Evolutionary conservation across 2,329 filamentous ascomycete species (phyloP), one percentile per base, ranked within the genome.

Genomic region (Plenodomus lindquistii): DNA sequence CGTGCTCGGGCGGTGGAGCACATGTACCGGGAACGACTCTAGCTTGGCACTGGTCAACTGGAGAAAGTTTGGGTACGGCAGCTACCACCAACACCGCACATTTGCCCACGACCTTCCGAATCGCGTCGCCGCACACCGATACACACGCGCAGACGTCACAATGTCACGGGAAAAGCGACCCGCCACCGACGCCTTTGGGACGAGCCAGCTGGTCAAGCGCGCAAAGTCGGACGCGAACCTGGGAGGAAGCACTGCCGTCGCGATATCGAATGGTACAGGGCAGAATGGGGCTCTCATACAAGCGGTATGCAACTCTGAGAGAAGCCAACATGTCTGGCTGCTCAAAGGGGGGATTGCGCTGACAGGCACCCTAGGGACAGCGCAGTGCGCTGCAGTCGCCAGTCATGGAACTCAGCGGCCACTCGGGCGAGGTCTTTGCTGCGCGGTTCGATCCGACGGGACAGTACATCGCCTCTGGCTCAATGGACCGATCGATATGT

Each of bases 81-180:
- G 35, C 35, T 37, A 37, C 16, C 35, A 46, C 40, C 40, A 38
- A 39, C 17, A 42, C 38, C 36, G 20, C 39, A 42, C 9, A 47
- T 39, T 20, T 41, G 27, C 27, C 29, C 44, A 44, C 58, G 37
- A 43, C 47, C 37, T 35, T 35, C 31, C 21, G 24, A 42, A 43
- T 8, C 39, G 18, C 31, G 15, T 29, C 20, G 35, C 17, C 35
- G 42, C 11, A 43, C 27, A 37, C 18, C 41, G n/a, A 21, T 17
- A 15, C 42, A 13, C 45, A 40, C 45, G 4, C 29, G 4, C 16
- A 44, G 15, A 34, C 41, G 42, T 38, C 54, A 75, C 56, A 50
- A 97, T 96, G 92, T 91, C 91, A 27, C 83, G 88, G 55, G 92
- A 96, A 75, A 97, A 99, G 77, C 85, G 94, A 69, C 88, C 91